Evolutionary conservation across 208 protist genomes (phyloP), one percentile per base, ranked within the genome.

Genomic region (Acanthamoeba pearcei): DNA sequence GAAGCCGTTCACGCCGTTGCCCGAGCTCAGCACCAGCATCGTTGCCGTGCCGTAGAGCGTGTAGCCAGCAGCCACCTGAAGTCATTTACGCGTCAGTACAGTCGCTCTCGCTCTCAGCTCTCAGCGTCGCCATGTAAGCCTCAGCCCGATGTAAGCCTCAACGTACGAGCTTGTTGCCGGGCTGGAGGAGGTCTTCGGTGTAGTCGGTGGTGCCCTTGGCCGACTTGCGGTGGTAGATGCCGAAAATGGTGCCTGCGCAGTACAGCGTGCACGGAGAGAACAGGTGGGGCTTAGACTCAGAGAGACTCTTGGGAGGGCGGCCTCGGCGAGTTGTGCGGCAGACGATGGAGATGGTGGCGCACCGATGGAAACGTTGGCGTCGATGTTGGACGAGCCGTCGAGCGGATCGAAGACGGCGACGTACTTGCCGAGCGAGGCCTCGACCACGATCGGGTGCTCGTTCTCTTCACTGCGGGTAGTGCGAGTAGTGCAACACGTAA

Each of bases 321-420:
- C n/a, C n/a, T n/a, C n/a, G n/a, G n/a, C n/a, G n/a, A n/a, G n/a
- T n/a, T n/a, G n/a, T n/a, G n/a, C n/a, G n/a, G n/a, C n/a, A n/a
- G n/a, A n/a, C n/a, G n/a, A n/a, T n/a, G n/a, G n/a, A n/a, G n/a
- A n/a, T n/a, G n/a, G n/a, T n/a, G 12, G 51, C 51, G 97, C 97
- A 89, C 99, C 99, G 83, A 99, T 98, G 27, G 98, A 98, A 8
- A 99, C 98, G 95, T 99, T 99, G 86, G 98, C 98, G 96, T 99
- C 99, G 94, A 99, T 99, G 97, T 99, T 99, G 93, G 98, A 99
- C 94, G 97, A 98, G 51, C 99, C 99, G 89, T 99, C 99, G 10
- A 99, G 98, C 42, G 99, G 99, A 95, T 99, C 99, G 93, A 99
- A 99, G 92, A 98, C 98, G 89, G 99, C 97, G 76, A 98, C 93